Evolutionary conservation across 768 basidiomycete species (phyloP).

Genomic region (Holtermanniella nyarrowii): DNA sequence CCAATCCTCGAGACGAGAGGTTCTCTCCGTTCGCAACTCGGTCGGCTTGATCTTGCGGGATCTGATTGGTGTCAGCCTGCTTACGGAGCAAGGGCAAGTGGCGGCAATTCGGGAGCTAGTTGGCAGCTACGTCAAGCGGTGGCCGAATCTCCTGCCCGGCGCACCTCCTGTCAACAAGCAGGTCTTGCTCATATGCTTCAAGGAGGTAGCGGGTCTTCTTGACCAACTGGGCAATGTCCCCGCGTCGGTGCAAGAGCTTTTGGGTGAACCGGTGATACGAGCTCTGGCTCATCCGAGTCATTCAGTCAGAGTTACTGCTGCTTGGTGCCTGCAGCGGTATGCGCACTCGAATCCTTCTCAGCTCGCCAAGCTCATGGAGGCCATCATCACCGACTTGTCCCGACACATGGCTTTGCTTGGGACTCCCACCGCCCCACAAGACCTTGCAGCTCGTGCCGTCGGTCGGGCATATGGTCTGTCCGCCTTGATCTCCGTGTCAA

Average conservation of each 20-base stretch:
- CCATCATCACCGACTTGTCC: conserved; percentile 68
- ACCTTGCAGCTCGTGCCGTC: conserved; percentile 59
- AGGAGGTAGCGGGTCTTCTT: conserved; percentile 74
- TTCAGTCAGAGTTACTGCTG: conserved; percentile 70
- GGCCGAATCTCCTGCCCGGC: conserved; percentile 88
- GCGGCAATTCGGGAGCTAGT: conserved; percentile 78
- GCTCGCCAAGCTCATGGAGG: conserved; percentile 65
- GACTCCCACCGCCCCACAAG: conserved; percentile 60
- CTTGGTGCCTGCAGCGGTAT: conserved; percentile 82
- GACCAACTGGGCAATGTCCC: conserved; percentile 88
- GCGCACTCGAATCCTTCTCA: conserved; percentile 80
- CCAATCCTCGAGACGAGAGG: conserved; percentile 57
- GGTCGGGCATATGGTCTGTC: conserved; percentile 87
- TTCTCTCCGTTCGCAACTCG: conserved; percentile 57
- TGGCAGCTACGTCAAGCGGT: conserved; percentile 69
- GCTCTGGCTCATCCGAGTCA: conserved; percentile 79
- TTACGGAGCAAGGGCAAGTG: conserved; percentile 91
- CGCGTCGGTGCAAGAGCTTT: conserved; percentile 76
- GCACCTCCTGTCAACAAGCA: conserved; percentile 58
- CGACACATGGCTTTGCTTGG: conserved; percentile 66
- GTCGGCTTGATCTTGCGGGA: conserved; percentile 72
- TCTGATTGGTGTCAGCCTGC: conserved; percentile 73
- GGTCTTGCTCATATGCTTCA: conserved; percentile 61
- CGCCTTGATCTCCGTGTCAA: conserved; percentile 73
- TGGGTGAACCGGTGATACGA: conserved; percentile 73